These are phyloP conservation scores for Monosporascus sp. DNA, from an alignment of 2,329 filamentous ascomycete genomes.

Conservation along the genomic window DNA sequence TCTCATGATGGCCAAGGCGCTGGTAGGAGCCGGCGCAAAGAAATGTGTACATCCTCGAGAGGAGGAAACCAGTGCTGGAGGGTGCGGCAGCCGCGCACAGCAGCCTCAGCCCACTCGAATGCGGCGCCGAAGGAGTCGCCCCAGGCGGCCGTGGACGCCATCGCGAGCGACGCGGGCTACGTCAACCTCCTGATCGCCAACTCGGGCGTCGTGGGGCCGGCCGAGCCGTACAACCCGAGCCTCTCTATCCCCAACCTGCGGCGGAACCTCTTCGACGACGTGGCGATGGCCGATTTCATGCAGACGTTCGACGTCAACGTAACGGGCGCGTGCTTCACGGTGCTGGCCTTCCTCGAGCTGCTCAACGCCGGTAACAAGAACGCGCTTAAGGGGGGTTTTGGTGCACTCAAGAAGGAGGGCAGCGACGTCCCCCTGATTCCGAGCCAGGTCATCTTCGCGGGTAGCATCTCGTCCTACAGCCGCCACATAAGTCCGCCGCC, in stretches of 20 bases:
- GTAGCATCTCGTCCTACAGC: conserved; percentile 18
- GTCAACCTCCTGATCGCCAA: conserved; percentile 58
- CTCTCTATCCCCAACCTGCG: conserved; percentile 25
- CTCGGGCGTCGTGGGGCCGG: conserved; percentile 53
- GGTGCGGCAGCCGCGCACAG: conserved; percentile 31
- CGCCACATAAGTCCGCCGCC: conserved; percentile 9
- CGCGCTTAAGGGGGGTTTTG: conserved; percentile 17
- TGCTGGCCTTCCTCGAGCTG: conserved; percentile 25
- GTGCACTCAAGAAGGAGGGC: conserved; percentile 3
- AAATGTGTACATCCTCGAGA: conserved; percentile 48
- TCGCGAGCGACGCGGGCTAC: conserved; percentile 50
- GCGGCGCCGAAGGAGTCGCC: conserved; percentile 56
- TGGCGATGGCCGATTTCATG: conserved; percentile 56
- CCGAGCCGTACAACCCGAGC: conserved; percentile 22
- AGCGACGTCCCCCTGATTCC: conserved; percentile 19
- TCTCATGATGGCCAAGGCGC: conserved; percentile 19
- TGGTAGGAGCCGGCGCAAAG: conserved; percentile 40
- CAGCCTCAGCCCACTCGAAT: conserved; percentile 37
- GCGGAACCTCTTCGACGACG: conserved; percentile 42
- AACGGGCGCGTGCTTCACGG: conserved; percentile 23
- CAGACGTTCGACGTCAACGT: conserved; percentile 37
- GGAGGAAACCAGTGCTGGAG: conserved; percentile 37
- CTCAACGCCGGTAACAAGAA: conserved; percentile 23
- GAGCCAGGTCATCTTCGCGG: conserved; percentile 24
- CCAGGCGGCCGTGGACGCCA: conserved; percentile 47